Percentiles rank a stretch among this genome's conserved stretches.
Conservation (phyloP, 306 rosid genomes). For the Trifolium repens region DNA sequence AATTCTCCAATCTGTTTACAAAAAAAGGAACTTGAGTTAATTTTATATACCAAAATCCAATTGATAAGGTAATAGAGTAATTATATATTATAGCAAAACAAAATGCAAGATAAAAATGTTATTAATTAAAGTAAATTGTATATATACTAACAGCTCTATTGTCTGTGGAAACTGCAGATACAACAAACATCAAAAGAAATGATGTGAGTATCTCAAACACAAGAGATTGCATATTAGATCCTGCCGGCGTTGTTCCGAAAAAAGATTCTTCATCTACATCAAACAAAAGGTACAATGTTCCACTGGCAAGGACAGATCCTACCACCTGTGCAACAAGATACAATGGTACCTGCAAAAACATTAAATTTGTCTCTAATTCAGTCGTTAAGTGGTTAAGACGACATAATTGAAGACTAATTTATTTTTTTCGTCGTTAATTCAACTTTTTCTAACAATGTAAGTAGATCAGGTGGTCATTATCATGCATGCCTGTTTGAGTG, state of each 20-base stretch:
- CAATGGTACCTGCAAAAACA: slow-evolving; percentile 57
- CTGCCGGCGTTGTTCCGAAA: slow-evolving; percentile 65
- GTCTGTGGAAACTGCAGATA: slow-evolving; percentile 77
- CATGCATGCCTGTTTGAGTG: slow-evolving; percentile 47
- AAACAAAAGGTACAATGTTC: slow-evolving; percentile 53
- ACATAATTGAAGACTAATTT: not conserved
- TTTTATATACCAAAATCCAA: not conserved
- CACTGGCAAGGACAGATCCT: slow-evolving; percentile 71
- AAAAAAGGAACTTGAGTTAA: not conserved
- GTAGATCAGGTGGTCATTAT: not conserved
- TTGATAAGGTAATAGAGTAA: not conserved
- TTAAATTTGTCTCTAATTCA: not conserved
- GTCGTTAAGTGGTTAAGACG: not conserved
- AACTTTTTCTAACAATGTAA: not conserved
- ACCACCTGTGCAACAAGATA: slow-evolving; percentile 55
- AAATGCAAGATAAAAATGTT: not conserved
- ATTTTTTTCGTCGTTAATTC: not conserved
- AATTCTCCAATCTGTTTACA: slow-evolving; percentile 63
- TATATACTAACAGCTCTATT: slow-evolving; percentile 61
- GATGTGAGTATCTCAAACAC: slow-evolving; percentile 60
- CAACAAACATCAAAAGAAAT: slow-evolving; percentile 70
- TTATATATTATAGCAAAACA: too few species aligned
- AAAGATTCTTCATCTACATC: slow-evolving; percentile 38
- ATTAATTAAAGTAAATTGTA: not conserved
- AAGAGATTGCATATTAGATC: slow-evolving; percentile 54